These are phyloP conservation scores for Aspergillus viridinutans DNA, from an alignment of 2,329 filamentous ascomycete genomes.

Conservation along the genomic window DNA sequence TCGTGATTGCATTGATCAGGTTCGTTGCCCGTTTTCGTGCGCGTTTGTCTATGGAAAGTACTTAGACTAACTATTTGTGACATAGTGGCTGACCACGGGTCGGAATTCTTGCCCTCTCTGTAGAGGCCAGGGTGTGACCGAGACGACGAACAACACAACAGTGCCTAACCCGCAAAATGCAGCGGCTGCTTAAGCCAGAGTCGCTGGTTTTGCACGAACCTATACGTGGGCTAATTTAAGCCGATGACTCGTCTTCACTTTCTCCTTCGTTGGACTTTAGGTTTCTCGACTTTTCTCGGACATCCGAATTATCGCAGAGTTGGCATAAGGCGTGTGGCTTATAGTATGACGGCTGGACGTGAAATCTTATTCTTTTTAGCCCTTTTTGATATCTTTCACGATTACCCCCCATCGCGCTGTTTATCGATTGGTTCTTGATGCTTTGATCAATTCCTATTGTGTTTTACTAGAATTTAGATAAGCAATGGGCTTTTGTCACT, in stretches of 20 bases:
- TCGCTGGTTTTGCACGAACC: constrained; percentile 1
- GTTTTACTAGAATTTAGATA: constrained; percentile 1
- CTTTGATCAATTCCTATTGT: background rate
- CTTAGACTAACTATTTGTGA: constrained; percentile 26
- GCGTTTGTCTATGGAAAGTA: background rate
- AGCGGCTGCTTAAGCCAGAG: constrained; percentile 11
- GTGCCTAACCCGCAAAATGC: constrained; percentile 13
- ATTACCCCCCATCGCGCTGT: background rate
- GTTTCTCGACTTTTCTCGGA: constrained; percentile 1
- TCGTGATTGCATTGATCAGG: constrained; percentile 66
- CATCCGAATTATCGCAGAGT: constrained; percentile 11
- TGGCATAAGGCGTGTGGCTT: constrained; percentile 31
- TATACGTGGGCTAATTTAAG: background rate
- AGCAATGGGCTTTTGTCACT: background rate
- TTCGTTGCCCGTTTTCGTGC: constrained; percentile 35
- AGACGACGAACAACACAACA: constrained; percentile 23
- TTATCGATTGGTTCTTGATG: background rate
- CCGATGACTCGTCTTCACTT: background rate
- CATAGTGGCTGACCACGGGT: constrained; percentile 61
- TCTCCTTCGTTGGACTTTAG: background rate
- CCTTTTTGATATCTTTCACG: constrained; percentile 5
- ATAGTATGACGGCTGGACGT: constrained; percentile 16
- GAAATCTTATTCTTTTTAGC: constrained; percentile 14
- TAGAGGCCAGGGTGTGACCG: constrained; percentile 40
- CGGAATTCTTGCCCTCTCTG: constrained; percentile 39